Percentiles rank a stretch among this genome's conserved stretches.
Evolutionary conservation across 805 yeast species (phyloP).

Genomic region (Yueomyces sp.): DNA sequence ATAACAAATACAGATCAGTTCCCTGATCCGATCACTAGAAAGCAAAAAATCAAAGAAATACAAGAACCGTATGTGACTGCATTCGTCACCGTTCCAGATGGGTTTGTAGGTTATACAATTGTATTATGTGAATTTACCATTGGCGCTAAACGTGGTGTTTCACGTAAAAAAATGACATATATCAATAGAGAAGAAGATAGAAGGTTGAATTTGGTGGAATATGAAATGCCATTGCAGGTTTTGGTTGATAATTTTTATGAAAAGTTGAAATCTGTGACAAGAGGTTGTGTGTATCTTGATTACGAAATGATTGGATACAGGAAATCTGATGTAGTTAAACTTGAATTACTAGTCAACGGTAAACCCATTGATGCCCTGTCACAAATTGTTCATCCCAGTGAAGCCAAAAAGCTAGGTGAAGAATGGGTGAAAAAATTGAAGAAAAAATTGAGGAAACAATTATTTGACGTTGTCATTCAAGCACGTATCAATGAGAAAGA

Average conservation of each 20-base stretch:
- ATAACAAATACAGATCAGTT: constrained; percentile 89
- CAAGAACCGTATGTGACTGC: constrained; percentile 88
- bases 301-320: constrained; percentile 88
- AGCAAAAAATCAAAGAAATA: constrained; percentile 29
- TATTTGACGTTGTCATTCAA: constrained; percentile 86
- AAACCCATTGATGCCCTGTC: constrained; percentile 84
- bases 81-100: constrained; percentile 80
- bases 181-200: background rate
- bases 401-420: constrained; percentile 57
- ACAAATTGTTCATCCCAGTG: constrained; percentile 74
- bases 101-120: constrained; percentile 78
- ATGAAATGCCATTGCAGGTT: constrained; percentile 75
- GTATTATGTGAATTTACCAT: constrained; percentile 72
- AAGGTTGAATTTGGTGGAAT: constrained; percentile 36
- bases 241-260: constrained; percentile 94
- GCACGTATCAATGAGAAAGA: constrained; percentile 71
- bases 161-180: constrained; percentile 36
- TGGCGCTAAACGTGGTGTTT: constrained; percentile 70
- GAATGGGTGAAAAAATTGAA: constrained; percentile 78
- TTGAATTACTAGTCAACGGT: constrained; percentile 85
- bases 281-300: constrained; percentile 89
- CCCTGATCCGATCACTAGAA: constrained; percentile 18
- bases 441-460: constrained; percentile 64
- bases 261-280: constrained; percentile 73
- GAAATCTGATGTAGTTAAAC: constrained; percentile 66